Conservation (phyloP, 768 basidiomycete genomes). For the Suillus americanus region DNA sequence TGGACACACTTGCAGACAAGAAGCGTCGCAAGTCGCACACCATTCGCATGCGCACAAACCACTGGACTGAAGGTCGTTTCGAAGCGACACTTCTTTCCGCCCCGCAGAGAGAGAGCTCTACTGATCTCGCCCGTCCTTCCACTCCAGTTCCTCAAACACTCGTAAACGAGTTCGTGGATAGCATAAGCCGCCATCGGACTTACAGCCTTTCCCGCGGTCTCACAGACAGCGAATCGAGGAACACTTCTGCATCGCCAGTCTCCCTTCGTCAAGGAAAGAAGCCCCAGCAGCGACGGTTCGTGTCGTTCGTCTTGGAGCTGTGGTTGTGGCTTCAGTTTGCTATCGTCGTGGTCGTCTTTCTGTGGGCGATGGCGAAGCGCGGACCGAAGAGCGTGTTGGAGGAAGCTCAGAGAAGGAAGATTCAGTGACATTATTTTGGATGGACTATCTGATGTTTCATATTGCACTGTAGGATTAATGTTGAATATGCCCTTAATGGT, state of each 20-base stretch:
- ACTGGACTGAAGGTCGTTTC: slow-evolving; percentile 61
- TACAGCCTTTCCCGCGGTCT: slow-evolving; percentile 6
- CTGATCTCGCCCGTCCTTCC: slow-evolving; percentile 24
- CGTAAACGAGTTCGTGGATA: slow-evolving; percentile 45
- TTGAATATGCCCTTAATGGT: slow-evolving; percentile 14
- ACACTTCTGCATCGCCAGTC: neutral
- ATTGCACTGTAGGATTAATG: slow-evolving; percentile 16
- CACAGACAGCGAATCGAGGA: slow-evolving; percentile 9
- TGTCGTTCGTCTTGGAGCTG: slow-evolving; percentile 59
- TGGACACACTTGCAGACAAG: slow-evolving; percentile 22
- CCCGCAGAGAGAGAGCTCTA: slow-evolving; percentile 13
- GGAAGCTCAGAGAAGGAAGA: slow-evolving; percentile 38
- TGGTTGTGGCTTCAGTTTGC: slow-evolving; percentile 87
- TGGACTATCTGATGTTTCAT: neutral
- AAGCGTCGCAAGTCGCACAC: slow-evolving; percentile 45
- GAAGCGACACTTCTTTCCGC: slow-evolving; percentile 32
- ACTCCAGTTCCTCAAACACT: slow-evolving; percentile 41
- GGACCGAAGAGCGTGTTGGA: slow-evolving; percentile 71
- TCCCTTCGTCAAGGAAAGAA: slow-evolving; percentile 13
- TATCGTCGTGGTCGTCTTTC: slow-evolving; percentile 71
- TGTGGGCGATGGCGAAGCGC: slow-evolving; percentile 77
- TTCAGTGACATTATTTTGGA: slow-evolving; percentile 7
- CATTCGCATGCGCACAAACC: slow-evolving; percentile 55
- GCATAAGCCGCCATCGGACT: slow-evolving; percentile 29
- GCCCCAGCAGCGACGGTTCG: slow-evolving; percentile 33